Evolutionary conservation across 345 rosid species (phyloP).

Genomic region (Acer saccharum): DNA sequence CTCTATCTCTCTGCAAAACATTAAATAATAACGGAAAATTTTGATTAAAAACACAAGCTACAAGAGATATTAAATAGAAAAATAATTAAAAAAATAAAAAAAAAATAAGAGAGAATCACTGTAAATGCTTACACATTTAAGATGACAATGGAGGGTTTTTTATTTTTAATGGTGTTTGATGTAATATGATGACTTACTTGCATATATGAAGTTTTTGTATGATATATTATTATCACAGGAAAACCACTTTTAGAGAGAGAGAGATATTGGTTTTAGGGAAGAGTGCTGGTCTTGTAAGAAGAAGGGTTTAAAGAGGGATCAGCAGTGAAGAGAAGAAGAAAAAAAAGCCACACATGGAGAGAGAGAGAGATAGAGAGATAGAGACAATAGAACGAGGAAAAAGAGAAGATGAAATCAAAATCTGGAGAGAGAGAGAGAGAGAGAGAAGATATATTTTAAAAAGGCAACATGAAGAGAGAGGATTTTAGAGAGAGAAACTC

Average conservation of each 20-base stretch:
- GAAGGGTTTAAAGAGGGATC: neutral
- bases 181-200: neutral
- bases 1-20: slow-evolving; percentile 5
- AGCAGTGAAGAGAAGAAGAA: neutral
- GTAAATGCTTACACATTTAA: neutral
- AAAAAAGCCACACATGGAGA: slow-evolving; percentile 3
- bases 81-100: no score
- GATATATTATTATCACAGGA: neutral
- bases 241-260: slow-evolving; percentile 11
- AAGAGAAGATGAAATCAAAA: slow-evolving; percentile 1
- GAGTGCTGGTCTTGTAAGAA: neutral
- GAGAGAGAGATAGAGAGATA: neutral
- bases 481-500: no score
- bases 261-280: neutral
- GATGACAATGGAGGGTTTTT: neutral
- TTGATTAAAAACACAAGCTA: neutral
- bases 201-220: neutral
- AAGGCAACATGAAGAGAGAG: no score
- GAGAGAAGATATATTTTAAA: neutral
- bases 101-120: neutral
- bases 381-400: neutral
- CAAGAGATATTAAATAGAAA: slow-evolving; percentile 10
- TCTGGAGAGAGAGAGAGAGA: slow-evolving; percentile 7
- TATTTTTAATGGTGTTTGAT: neutral
- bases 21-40: slow-evolving; percentile 11